Evolutionary conservation across 805 yeast genomes (phyloP).

Genomic region (Candida argentea): DNA sequence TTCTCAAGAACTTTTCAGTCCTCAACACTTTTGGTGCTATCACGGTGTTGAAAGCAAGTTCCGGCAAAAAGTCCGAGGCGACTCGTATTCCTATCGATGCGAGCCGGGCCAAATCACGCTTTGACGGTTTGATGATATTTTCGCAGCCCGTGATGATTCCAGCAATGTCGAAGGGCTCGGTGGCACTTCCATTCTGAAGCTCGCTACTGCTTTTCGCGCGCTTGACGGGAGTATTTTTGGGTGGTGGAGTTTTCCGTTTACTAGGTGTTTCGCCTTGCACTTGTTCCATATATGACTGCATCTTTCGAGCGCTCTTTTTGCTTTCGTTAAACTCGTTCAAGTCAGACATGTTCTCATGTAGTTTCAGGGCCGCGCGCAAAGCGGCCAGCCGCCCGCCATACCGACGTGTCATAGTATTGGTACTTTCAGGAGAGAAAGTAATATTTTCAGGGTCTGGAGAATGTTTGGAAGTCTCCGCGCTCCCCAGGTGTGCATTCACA

Average conservation of each 20-base stretch:
- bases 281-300: conserved; percentile 26
- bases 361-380: conserved; percentile 50
- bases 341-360: conserved; percentile 61
- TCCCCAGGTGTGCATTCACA: too few species aligned
- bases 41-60: conserved; percentile 33
- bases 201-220: too few species aligned
- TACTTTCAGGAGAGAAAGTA: not conserved
- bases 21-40: conserved; percentile 77
- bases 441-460: not conserved
- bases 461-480: not conserved
- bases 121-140: conserved; percentile 24
- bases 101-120: conserved; percentile 34
- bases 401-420: conserved; percentile 2
- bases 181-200: not conserved
- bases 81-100: conserved; percentile 49
- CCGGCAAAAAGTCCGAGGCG: conserved; percentile 31
- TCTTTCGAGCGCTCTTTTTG: conserved; percentile 32
- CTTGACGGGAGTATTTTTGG: conserved; percentile 7
- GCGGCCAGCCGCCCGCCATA: conserved; percentile 46
- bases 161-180: conserved; percentile 21
- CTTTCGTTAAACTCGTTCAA: conserved; percentile 51
- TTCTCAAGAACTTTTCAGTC: conserved; percentile 76
- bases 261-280: conserved; percentile 11
- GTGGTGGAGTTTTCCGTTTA: conserved; percentile 2
- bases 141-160: conserved; percentile 65